Evolutionary conservation across 2,329 filamentous ascomycete species (phyloP).

Genomic region (Fusarium equiseti): DNA sequence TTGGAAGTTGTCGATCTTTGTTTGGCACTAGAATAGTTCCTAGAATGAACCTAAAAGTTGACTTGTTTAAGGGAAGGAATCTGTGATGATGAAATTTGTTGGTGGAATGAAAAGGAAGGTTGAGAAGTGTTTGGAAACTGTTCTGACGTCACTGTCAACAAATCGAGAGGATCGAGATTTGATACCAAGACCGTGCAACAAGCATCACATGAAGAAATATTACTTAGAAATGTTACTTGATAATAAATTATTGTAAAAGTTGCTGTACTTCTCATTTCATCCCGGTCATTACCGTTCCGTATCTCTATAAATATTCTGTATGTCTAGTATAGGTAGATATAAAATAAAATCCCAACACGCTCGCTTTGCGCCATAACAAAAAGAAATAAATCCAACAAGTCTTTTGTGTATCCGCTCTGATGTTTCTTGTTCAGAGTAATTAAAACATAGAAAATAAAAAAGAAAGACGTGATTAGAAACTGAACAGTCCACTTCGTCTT

Average conservation of each 20-base stretch:
- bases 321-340: neutral
- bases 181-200: neutral
- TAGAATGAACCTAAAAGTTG: neutral
- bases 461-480: constrained; percentile 55
- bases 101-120: constrained; percentile 1
- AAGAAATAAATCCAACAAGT: neutral
- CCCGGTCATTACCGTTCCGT: constrained; percentile 24
- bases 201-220: neutral
- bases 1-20: neutral
- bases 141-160: constrained; percentile 37
- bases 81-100: neutral
- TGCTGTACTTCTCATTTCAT: constrained; percentile 21
- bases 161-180: constrained; percentile 19
- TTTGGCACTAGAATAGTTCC: too few species aligned
- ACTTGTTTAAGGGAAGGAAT: neutral
- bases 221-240: neutral
- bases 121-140: neutral
- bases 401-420: constrained; percentile 6
- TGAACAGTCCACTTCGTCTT: constrained; percentile 68
- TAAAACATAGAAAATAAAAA: neutral
- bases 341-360: constrained; percentile 27
- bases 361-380: constrained; percentile 31
- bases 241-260: neutral
- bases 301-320: constrained; percentile 19
- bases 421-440: neutral